Percentiles rank a stretch among this genome's conserved stretches.
phyloP scores from a whole-genome alignment of 164 flowering plant species.

The Aristolochia californica region DNA sequence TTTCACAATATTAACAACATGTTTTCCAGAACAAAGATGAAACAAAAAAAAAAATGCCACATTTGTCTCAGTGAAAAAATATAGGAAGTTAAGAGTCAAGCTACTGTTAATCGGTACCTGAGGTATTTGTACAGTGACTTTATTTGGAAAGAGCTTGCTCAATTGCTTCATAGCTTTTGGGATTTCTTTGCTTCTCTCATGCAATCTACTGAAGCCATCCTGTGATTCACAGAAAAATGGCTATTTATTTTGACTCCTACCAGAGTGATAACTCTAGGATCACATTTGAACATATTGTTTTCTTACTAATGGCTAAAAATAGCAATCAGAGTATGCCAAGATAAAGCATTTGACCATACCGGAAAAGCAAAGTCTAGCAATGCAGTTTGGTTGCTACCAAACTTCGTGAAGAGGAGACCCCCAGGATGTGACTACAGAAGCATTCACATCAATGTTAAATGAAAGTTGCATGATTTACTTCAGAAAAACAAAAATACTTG shows the following conservation, averaged over 20 bases:
- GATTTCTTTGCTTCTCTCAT: conserved; percentile 69
- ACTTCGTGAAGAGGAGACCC: conserved; percentile 75
- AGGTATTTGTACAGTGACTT: conserved; percentile 71
- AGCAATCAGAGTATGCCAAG: no score
- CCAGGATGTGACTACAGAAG: conserved; percentile 68
- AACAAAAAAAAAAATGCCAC: no score
- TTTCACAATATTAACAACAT: neutral
- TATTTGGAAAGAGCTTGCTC: conserved; percentile 75
- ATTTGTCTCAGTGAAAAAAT: neutral
- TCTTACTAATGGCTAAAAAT: no score
- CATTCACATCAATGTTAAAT: neutral
- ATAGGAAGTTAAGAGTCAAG: no score
- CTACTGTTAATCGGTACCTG: conserved; percentile 36
- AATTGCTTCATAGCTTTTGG: conserved; percentile 67
- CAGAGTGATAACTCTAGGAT: no score
- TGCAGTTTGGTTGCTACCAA: conserved; percentile 78
- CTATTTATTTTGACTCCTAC: neutral
- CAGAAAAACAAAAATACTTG: neutral
- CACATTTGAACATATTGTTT: no score
- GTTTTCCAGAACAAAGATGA: neutral
- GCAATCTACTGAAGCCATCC: conserved; percentile 66
- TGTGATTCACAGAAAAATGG: conserved; percentile 18
- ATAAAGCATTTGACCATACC: conserved; percentile 26
- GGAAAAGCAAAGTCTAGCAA: conserved; percentile 75
- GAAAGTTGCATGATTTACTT: neutral